Base-by-base conservation (phyloP, 768 basidiomycete genomes). In the Cyclocybe aegerita region DNA sequence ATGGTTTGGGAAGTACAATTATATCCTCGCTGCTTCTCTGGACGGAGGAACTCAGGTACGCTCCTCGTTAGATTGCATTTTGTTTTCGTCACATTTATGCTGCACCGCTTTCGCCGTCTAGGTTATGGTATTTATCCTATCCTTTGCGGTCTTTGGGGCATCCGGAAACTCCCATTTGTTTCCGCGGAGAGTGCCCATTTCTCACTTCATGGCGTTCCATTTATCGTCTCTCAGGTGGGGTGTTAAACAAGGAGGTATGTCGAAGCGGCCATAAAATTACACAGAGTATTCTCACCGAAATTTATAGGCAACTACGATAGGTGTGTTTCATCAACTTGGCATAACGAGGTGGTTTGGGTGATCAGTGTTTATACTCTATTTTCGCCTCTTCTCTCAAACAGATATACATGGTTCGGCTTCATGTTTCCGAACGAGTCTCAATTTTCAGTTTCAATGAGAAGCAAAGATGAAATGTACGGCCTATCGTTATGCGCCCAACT, bases 81-180 rank as follows among this genome's bases (percentile, higher is more conserved):
- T 7, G 16, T 36, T 34, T 40, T 17, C 4, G 1, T 23, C 11
- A 46, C 36, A 35, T 46, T 46, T 17, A 35, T 32, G 34, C 34
- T n/a, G n/a, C n/a, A 46, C 34, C 16, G 29, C 14, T 8, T 17
- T 43, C 35, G 33, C 9, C 14, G n/a, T 38, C 5, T 71, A 80
- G 61, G 78, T 82, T 12, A 82, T 82, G 80, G 71, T 78, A 31
- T 79, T 79, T 62, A 67, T 81, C 14, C 66, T 76, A 7, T 79
- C 80, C 1, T 62, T 80, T 66, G 57, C 78, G 0, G 78, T 82
- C 3, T 75, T 76, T 48, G 82, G 82, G 15, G 81, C 76, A 3
- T 70, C 72, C 9, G 79, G 81, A 2, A 61, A 64, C 10, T 60
- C 77, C 0, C 75, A 80, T 55, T 59, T 74, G 16, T 82, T 82